Percentiles rank a stretch among this genome's conserved stretches.
These are phyloP conservation scores for Flaveria brownii DNA, from an alignment of 129 eudicot species.

Conservation along the genomic window DNA sequence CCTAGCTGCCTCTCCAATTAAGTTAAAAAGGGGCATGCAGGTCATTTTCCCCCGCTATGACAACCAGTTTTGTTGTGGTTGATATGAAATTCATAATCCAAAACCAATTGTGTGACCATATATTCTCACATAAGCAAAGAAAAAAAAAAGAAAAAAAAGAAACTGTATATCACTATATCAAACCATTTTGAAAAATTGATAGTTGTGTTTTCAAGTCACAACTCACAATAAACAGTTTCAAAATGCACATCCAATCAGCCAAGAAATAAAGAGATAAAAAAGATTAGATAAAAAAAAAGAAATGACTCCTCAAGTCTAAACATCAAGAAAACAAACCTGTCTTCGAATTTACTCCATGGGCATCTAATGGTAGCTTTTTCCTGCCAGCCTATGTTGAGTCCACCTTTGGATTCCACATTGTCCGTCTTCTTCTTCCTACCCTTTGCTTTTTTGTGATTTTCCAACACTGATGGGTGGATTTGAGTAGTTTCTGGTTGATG, in stretches of 20 bases:
- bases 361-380: slow-evolving; percentile 30
- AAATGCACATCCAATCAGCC: neutral
- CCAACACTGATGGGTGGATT: neutral
- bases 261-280: neutral
- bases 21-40: neutral
- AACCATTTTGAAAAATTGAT: neutral
- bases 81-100: slow-evolving; percentile 1
- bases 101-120: slow-evolving; percentile 8
- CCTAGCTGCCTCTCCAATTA: neutral
- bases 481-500: slow-evolving; percentile 15
- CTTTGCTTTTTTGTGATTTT: slow-evolving; percentile 5
- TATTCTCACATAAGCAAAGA: neutral
- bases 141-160: neutral
- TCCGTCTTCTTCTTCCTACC: slow-evolving; percentile 18
- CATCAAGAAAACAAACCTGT: slow-evolving; percentile 28
- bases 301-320: neutral
- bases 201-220: neutral
- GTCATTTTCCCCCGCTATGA: neutral
- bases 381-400: slow-evolving; percentile 7
- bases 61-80: neutral
- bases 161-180: neutral
- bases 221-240: neutral
- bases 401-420: slow-evolving; percentile 18
- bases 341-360: slow-evolving; percentile 51
- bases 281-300: neutral